Conservation (phyloP, 2,329 filamentous ascomycete genomes). For the Epicoccum nigrum region DNA sequence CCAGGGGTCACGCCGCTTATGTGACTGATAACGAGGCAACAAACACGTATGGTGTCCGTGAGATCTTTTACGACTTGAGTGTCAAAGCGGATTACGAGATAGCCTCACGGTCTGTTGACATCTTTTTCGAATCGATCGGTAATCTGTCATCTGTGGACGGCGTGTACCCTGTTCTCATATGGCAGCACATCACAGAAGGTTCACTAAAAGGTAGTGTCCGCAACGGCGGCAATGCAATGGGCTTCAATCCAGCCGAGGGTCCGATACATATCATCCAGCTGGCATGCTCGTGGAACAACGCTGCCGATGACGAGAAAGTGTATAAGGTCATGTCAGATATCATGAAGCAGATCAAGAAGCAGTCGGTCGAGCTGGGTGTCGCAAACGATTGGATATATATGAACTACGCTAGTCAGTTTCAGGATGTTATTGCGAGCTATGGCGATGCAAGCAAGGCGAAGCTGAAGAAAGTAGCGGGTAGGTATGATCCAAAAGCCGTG, state of each 20-base stretch:
- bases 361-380: not conserved
- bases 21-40: not conserved
- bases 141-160: not conserved
- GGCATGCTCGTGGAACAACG: not conserved
- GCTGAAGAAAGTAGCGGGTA: constrained; percentile 18
- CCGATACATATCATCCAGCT: not conserved
- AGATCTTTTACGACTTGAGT: not conserved
- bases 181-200: not conserved
- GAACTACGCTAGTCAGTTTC: not conserved
- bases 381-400: not conserved
- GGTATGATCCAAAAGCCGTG: constrained; percentile 27
- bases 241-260: not conserved
- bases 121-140: not conserved
- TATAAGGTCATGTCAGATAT: not conserved
- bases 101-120: not conserved
- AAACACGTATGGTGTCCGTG: not conserved
- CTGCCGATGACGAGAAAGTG: not conserved
- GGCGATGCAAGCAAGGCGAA: not conserved
- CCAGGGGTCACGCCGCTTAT: not conserved
- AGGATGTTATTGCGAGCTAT: not conserved
- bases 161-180: not conserved
- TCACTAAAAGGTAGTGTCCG: not conserved
- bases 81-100: not conserved
- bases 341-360: not conserved
- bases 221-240: not conserved